phyloP scores from a whole-genome alignment of 2,329 filamentous ascomycete species.

The Fusarium acutatum region DNA sequence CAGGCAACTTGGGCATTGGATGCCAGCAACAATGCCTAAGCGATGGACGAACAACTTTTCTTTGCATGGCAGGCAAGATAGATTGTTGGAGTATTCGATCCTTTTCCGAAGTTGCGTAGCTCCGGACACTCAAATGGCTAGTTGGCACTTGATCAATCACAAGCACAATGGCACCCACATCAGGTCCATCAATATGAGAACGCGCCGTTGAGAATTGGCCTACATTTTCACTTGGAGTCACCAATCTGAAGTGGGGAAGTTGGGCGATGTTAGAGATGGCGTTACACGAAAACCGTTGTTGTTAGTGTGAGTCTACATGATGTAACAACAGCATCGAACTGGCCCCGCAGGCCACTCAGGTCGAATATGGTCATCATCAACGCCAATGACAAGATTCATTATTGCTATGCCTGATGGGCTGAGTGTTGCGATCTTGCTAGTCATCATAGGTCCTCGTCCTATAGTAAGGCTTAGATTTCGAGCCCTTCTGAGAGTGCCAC shows the following conservation, averaged over 20 bases:
- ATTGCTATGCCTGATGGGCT: slow-evolving; percentile 8
- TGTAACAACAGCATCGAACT: slow-evolving; percentile 29
- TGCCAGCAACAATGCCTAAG: background rate
- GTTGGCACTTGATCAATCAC: background rate
- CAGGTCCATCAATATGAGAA: background rate
- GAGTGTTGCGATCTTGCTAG: slow-evolving; percentile 15
- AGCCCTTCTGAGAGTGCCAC: slow-evolving; percentile 38
- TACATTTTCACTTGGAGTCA: background rate
- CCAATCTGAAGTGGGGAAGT: slow-evolving; percentile 13
- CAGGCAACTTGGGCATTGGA: slow-evolving; percentile 1
- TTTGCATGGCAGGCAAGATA: background rate
- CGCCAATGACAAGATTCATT: background rate
- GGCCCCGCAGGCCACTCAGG: slow-evolving; percentile 20
- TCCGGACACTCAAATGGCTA: background rate
- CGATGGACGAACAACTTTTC: background rate
- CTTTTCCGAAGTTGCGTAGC: background rate
- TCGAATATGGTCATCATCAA: slow-evolving; percentile 20
- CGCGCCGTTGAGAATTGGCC: background rate
- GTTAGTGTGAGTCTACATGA: slow-evolving; percentile 28
- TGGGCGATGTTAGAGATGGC: slow-evolving; percentile 17
- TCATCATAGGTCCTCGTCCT: slow-evolving; percentile 18
- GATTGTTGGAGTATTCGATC: background rate
- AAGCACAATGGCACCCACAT: background rate
- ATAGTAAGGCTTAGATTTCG: slow-evolving; percentile 30
- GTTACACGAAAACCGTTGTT: slow-evolving; percentile 34